Evolutionary conservation across 306 rosid species (phyloP), one percentile per base, ranked within the genome.

Genomic region (Quercus rubra): DNA sequence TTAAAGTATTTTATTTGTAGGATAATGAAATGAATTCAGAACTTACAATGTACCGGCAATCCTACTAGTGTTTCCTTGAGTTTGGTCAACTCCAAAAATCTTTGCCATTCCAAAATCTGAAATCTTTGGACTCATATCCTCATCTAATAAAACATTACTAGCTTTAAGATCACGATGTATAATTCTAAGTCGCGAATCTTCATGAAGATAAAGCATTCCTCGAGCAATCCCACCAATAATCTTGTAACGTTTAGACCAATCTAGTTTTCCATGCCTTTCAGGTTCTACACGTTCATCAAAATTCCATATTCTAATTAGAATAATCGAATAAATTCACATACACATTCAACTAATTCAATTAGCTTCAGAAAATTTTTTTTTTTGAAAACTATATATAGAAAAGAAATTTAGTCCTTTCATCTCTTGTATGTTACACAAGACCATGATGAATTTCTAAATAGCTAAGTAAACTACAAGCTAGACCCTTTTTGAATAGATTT

Each of bases 21-120:
- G 46, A 38, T 38, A 0, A 8, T 14, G 6, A 41, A 6, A 52
- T 14, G 1, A 30, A 30, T 30, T 30, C 7, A 10, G 7, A 57
- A 70, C 90, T 86, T 58, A 89, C 92, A 55, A 43, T 27, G 92
- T 89, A 20, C 92, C 92, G 18, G 80, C 92, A 64, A 89, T 55
- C 77, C 83, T 83, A 5, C 6, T 57, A 5, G 90, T 84, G 73
- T 41, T 78, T 77, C 66, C 87, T 75, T 73, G 78, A 46, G 79
- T 84, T 77, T 89, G 85, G 81, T 85, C 83, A 4, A 23, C 70
- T 33, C 67, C 75, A 27, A 86, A 57, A 23, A 87, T 80, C 41
- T 76, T 82, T 70, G 90, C 85, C 85, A 80, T 55, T 0, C 89
- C 91, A 81, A 90, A 88, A 23, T 90, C 85, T 3, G 92, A 55